Base-by-base conservation (phyloP, 768 basidiomycete species). In the Hysterangium stoloniferum region DNA sequence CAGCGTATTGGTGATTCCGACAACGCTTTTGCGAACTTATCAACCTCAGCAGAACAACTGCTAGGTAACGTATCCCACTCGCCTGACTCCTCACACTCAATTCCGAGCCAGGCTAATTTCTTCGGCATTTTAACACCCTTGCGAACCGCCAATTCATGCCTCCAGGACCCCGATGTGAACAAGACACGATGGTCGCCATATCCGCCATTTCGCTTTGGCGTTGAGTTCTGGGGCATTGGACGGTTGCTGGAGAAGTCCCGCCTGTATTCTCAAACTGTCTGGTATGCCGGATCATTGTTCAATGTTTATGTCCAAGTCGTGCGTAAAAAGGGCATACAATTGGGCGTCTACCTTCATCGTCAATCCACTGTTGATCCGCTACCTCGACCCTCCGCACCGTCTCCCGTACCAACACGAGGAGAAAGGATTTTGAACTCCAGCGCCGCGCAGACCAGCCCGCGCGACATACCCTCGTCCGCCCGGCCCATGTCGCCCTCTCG, bases 241-340 rank as follows among this genome's bases (percentile, higher is more conserved):
- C 67, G 72, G 29, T 72, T 96, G 33, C 84, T 82, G 52, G 92
- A 95, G 68, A 95, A 93, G 67, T 79, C 80, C 45, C 74, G 90
- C 13, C 65, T 88, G 45, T 82, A 94, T 63, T 89, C 86, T 6
- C 79, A 82, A 48, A 96, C 92, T 2, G 74, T 94, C 47, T 93
- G 88, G 79, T 88, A 92, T 61, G 91, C 86, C 2, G 93, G 93
- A 7, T 89, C 79, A 58, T 69, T 88, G 59, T 93, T 82, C 72
- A 91, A 91, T 56, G 80, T 91, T 1, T 95, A 94, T 59, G 82
- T 93, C 36, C 91, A 95, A 63, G 75, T 92, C 38, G 82, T 91
- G 44, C 78, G 82, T 56, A 89, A 87, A 76, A 94, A 94, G 63
- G 62, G 69, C 15, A 59, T 72, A 2, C 92, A 96, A 59, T 71